These are phyloP conservation scores for Cymbopogon citratus DNA, from an alignment of 176 grass and related monocot species.

Conservation along the genomic window DNA sequence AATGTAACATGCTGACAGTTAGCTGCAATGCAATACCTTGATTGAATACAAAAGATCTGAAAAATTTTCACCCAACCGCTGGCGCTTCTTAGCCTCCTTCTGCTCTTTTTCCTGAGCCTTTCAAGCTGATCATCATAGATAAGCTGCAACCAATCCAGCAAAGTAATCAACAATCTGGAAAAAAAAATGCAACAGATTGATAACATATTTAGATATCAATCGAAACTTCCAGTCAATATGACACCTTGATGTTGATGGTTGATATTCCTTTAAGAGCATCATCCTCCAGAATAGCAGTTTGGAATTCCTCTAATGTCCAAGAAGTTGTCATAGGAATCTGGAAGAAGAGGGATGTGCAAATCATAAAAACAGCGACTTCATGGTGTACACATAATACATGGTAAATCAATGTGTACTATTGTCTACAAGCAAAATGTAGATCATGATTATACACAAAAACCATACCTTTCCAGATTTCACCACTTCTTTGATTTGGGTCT, in stretches of 20 bases:
- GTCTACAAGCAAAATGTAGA: background rate
- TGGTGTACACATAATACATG: background rate
- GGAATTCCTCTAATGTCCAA: slow-evolving; percentile 70
- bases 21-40: slow-evolving; percentile 48
- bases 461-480: slow-evolving; percentile 63
- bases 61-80: slow-evolving; percentile 86
- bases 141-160: slow-evolving; percentile 59
- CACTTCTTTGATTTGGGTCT: slow-evolving; percentile 48
- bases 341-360: slow-evolving; percentile 20
- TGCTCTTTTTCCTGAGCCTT: slow-evolving; percentile 82
- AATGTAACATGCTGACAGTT: background rate
- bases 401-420: background rate
- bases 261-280: slow-evolving; percentile 70
- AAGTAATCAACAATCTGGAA: background rate
- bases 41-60: slow-evolving; percentile 86
- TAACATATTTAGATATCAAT: background rate
- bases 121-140: slow-evolving; percentile 86
- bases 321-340: slow-evolving; percentile 71
- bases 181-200: background rate
- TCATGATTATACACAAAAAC: background rate
- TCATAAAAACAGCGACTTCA: background rate
- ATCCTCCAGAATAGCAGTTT: slow-evolving; percentile 52
- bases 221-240: background rate
- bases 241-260: slow-evolving; percentile 73
- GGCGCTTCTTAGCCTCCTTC: slow-evolving; percentile 85